Evolutionary conservation across 2,329 filamentous ascomycete species (phyloP), one percentile per base, ranked within the genome.

Genomic region (Fusarium nelsonii): DNA sequence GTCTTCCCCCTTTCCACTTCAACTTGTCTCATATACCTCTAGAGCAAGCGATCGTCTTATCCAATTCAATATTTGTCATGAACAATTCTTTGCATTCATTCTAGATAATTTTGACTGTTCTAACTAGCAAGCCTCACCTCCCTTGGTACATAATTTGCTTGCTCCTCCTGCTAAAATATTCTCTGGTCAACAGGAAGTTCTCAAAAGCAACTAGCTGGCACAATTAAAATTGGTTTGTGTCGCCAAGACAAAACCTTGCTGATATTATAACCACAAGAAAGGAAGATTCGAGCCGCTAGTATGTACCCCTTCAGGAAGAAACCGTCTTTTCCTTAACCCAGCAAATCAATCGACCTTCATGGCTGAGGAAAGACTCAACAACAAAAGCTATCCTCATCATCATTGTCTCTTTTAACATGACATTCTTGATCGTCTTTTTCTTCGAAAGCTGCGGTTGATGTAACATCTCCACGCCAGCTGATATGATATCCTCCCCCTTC

Each of bases 41-140:
- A 73, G 71, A 73, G 69, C 71, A 72, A 70, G 71, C 71, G 63
- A 62, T 68, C 60, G 54, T 70, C 53, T 70, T 64, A 68, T 61
- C 48, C 46, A 61, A 71, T 63, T 56, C 49, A 58, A 60, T 49
- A 62, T 69, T 67, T 65, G 36, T 60, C 55, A 57, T 58, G 18
- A 59, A 57, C 30, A 16, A 41, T 32, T 41, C 18, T 28, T 33
- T 50, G 23, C 28, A 43, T 55, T 54, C 23, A 30, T 55, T 33
- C 16, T 33, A 43, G 48, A 18, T n/a, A 23, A n/a, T 15, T 26
- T 46, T 37, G 58, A 41, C 44, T 44, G 14, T 14, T 52, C 34
- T 58, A 28, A 8, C 23, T 14, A 30, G 18, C n/a, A 37, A 28
- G 33, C 15, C n/a, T 33, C 10, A 34, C 33, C 16, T 36, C 23